Base-by-base conservation (phyloP, 805 yeast species). In the Metschnikowia colocasiae region DNA sequence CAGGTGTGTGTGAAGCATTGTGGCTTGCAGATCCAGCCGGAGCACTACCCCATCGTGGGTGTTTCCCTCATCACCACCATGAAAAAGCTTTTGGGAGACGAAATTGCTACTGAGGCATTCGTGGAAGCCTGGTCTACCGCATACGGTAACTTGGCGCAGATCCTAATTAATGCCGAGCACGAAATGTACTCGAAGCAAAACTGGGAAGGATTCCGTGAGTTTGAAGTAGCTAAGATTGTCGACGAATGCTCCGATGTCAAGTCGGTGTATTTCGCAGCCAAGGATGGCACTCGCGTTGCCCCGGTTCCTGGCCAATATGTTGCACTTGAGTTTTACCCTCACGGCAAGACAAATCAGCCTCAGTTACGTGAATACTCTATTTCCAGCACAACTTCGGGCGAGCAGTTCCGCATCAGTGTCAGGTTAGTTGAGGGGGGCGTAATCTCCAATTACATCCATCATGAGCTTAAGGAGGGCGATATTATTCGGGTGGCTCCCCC, bases 1-100 rank as follows among this genome's bases (percentile, higher is more conserved):
- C 80, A 78, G 50, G 81, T 84, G 55, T 84, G 78, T 38, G 74
- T 72, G 53, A 85, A 83, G 62, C 91, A 85, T 55, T 81, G 78
- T 49, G 85, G 86, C 37, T 67, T 85, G 51, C 79, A 79, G 57
- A 74, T 84, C 36, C 60, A 65, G 51, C 79, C 89, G 3, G 85
- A 80, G 47, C 88, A 83, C 48, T 84, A 84, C 56, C 79, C 81
- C 19, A 71, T 80, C 53, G 89, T 84, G 27, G 91, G 89, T 25
- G 59, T 62, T 26, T 72, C 75, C 50, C 63, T 85, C n/a, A 59
- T 84, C 27, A 65, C 66, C 23, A 79, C 88, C 12, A 72, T 85
- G 62, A 60, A 63, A 34, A 74, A 75, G 46, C 71, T 80, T 34
- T 65, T 84, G 30, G 87, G 87, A 4, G 74, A 67, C 36, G 68